These are phyloP conservation scores for Cladosporium sp. DNA, from an alignment of 2,329 filamentous ascomycete genomes.

Conservation along the genomic window DNA sequence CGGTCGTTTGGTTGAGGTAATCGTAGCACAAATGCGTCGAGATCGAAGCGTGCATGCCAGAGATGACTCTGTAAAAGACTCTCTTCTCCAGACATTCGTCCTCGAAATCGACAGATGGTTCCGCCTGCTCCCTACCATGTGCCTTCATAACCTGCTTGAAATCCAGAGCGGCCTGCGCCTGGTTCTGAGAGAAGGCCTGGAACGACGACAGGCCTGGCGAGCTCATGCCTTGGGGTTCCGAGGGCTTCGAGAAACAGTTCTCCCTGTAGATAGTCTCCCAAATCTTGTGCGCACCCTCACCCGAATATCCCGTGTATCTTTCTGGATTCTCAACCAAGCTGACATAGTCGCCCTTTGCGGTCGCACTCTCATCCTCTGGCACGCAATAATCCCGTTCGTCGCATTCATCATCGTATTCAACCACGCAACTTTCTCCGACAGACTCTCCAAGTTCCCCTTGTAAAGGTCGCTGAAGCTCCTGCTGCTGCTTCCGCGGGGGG, in stretches of 20 bases:
- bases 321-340: constrained; percentile 91
- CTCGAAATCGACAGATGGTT: constrained; percentile 64
- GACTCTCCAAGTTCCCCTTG: constrained; percentile 77
- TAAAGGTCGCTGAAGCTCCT: constrained; percentile 70
- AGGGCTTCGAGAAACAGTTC: constrained; percentile 73
- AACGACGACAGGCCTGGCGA: constrained; percentile 21
- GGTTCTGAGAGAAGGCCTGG: constrained; percentile 39
- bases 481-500: constrained; percentile 65
- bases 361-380: constrained; percentile 84
- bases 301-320: constrained; percentile 89
- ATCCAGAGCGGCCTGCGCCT: constrained; percentile 55
- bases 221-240: constrained; percentile 20
- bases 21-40: constrained; percentile 95
- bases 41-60: constrained; percentile 97
- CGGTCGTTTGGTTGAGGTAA: constrained; percentile 91
- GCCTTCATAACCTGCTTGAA: constrained; percentile 58
- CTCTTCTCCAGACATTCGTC: constrained; percentile 96
- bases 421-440: constrained; percentile 91
- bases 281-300: constrained; percentile 78
- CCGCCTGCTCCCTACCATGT: constrained; percentile 57
- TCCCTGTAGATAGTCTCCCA: constrained; percentile 97
- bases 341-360: constrained; percentile 91
- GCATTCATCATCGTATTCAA: constrained; percentile 96
- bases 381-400: constrained; percentile 96
- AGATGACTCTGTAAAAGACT: constrained; percentile 94